Percentiles rank a stretch among this genome's conserved stretches.
phyloP scores from a whole-genome alignment of 176 grass and related monocot genomes.

The Zoysia japonica region DNA sequence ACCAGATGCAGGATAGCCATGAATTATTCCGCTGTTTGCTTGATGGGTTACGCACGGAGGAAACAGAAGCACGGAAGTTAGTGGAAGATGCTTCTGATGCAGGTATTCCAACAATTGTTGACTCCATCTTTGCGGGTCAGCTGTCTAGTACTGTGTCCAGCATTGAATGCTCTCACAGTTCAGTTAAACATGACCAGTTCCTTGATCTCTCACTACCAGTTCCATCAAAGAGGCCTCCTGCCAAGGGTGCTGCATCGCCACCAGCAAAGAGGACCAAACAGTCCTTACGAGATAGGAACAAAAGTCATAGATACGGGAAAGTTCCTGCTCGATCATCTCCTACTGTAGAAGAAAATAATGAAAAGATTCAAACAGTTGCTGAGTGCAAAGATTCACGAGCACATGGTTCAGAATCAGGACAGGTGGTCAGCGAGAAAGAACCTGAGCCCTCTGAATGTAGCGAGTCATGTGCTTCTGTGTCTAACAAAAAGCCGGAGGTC shows the following conservation, averaged over 20 bases:
- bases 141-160: slow-evolving; percentile 88
- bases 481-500: slow-evolving; percentile 45
- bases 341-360: slow-evolving; percentile 32
- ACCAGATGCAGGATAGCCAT: slow-evolving; percentile 95
- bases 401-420: slow-evolving; percentile 54
- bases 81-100: slow-evolving; percentile 37
- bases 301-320: slow-evolving; percentile 53
- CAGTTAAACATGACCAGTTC: slow-evolving; percentile 81
- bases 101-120: slow-evolving; percentile 58
- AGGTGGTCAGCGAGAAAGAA: slow-evolving; percentile 43
- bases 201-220: slow-evolving; percentile 89
- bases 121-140: slow-evolving; percentile 76
- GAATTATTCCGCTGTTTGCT: slow-evolving; percentile 92
- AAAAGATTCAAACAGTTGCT: slow-evolving; percentile 46
- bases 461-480: slow-evolving; percentile 62
- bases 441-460: slow-evolving; percentile 39
- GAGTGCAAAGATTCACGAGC: slow-evolving; percentile 42
- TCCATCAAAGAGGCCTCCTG: slow-evolving; percentile 68
- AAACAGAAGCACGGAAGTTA: slow-evolving; percentile 64
- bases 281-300: slow-evolving; percentile 58
- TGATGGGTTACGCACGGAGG: slow-evolving; percentile 72
- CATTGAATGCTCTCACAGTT: slow-evolving; percentile 72
- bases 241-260: slow-evolving; percentile 52
- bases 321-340: slow-evolving; percentile 41
- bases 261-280: slow-evolving; percentile 59